Conservation (phyloP, 2,329 filamentous ascomycete genomes). For the Myriosclerotinia curreyana region DNA sequence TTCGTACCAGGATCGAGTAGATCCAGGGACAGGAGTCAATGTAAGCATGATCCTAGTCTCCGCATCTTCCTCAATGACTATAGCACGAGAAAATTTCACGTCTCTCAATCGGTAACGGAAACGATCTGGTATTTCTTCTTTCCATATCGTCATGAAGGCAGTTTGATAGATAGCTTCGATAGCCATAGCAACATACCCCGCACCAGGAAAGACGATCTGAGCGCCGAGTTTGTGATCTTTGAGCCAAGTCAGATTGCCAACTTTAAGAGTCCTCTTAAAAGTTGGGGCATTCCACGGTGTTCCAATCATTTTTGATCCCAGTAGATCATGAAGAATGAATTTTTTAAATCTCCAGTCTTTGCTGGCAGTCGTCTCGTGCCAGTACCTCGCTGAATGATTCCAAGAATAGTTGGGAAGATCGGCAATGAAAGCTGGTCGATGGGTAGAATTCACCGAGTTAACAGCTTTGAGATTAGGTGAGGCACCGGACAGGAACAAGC, state of each 20-base stretch:
- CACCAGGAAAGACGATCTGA: conserved; percentile 49
- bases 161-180: conserved; percentile 29
- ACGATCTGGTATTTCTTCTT: background rate
- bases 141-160: no score
- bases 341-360: conserved; percentile 46
- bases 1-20: conserved; percentile 11
- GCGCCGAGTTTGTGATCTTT: conserved; percentile 49
- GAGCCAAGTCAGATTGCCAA: conserved; percentile 51
- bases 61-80: conserved; percentile 18
- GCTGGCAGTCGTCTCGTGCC: conserved; percentile 51
- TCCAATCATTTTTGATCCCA: conserved; percentile 41
- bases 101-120: conserved; percentile 8
- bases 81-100: conserved; percentile 18
- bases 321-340: conserved; percentile 49
- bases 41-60: background rate
- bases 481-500: conserved; percentile 18
- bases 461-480: conserved; percentile 12
- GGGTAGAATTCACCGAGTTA: conserved; percentile 40
- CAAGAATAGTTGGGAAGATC: conserved; percentile 52
- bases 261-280: conserved; percentile 36
- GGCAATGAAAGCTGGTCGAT: conserved; percentile 38
- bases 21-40: conserved; percentile 1
- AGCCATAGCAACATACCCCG: conserved; percentile 29
- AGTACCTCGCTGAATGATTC: conserved; percentile 52
- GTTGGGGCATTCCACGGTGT: conserved; percentile 27